Evolutionary conservation across 2,329 filamentous ascomycete species (phyloP), one percentile per base, ranked within the genome.

Genomic region (Grosmannia huntii): DNA sequence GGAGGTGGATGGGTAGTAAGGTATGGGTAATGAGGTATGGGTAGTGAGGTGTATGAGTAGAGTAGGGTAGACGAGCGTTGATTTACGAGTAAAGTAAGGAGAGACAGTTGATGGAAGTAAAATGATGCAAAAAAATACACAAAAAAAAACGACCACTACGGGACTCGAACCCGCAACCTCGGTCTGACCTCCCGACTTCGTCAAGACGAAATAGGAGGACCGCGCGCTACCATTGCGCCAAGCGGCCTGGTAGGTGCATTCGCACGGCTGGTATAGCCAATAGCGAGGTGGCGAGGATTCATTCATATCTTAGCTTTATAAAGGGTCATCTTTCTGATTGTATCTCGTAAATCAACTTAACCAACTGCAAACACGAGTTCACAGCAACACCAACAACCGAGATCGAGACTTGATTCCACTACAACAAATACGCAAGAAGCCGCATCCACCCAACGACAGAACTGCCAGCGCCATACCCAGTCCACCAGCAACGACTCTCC

Each of bases 171-270:
- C 63, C 63, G 62, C 63, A 64, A 62, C 63, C 63, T 64, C 63
- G 62, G 63, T 64, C 63, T 64, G 55, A 51, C 63, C 60, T 57
- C 59, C 56, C 5, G 33, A 57, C 41, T 64, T 61, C 25, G 28
- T 50, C 57, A 57, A 49, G 58, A 58, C 58, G 60, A 63, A 64
- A 64, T 64, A 64, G 63, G 63, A 64, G 63, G 63, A 64, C 63
- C 62, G 63, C 63, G 63, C 63, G 63, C 63, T 64, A 64, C 63
- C 63, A 64, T 64, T 64, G 63, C 63, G 63, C 63, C 63, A 64
- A 64, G 62, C 60, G 63, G 62, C 63, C 63, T 61, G n/a, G 55
- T 50, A 60, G 58, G 16, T 54, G 21, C n/a, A 6, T 7, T n/a
- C 41, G 41, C 27, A n/a, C 12, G 16, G n/a, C 25, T 51, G 53